Base-by-base conservation (phyloP, 805 yeast genomes). In the Myxozyma lipomycoides region DNA sequence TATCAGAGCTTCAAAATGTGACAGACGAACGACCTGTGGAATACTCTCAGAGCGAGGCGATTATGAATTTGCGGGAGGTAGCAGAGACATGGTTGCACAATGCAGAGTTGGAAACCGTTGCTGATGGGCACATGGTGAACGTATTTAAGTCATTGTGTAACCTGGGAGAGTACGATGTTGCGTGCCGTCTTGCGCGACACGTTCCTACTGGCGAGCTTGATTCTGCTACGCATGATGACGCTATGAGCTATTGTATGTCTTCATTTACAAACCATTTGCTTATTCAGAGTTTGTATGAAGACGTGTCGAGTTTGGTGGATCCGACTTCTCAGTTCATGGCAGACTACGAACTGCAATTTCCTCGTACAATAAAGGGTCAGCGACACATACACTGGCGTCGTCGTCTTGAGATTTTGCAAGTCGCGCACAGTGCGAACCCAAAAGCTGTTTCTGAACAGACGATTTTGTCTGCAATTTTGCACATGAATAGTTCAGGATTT, bases 401-500 rank as follows among this genome's bases (percentile, higher is more conserved):
- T 25, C 47, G 64, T 18, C 60, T 66, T 17, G 57, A 64, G 34
- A 64, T 62, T 28, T 51, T 65, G 3, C 56, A 61, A 28, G 56
- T 60, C 5, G 55, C 59, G 17, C 66, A 64, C 40, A 28, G 44
- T 19, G 17, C 61, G n/a, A 51, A 55, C 35, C 60, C 59, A 7
- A 24, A 49, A 6, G 48, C 45, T 10, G 64, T 64, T 25, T 61
- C 70, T 0, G 51, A 60, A 10, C 40, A 52, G 10, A 24, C 43
- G 17, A 40, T 70, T 3, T 51, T 64, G 9, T 58, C 59, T 25
- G 64, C 56, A 26, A 53, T 67, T 5, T 49, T 56, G 15, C 32
- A 45, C 7, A 70, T 68, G 48, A 69, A 61, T 35, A 64, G 64
- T 0, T 46, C 63, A 6, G 74, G 74, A 1, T 40, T 48, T 4